Evolutionary conservation across 2,329 filamentous ascomycete species (phyloP), one percentile per base, ranked within the genome.

Genomic region (Aspergillus terreus): DNA sequence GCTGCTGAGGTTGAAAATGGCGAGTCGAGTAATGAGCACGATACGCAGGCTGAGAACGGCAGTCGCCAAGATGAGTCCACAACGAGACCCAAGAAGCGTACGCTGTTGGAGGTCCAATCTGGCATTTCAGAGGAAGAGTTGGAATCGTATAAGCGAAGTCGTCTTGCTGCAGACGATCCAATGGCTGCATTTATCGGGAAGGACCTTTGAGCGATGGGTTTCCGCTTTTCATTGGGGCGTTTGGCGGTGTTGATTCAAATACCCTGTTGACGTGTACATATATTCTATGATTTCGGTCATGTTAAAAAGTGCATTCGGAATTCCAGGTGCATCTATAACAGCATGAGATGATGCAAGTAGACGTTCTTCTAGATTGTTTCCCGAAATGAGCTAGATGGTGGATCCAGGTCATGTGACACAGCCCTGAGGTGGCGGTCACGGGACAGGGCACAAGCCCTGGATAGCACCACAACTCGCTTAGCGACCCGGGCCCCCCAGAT

Each of bases 161-260:
- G 86, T 57, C 82, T 83, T 47, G 84, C 83, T 25, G 84, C 85
- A 1, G 82, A 90, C 57, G 92, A 96, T 73, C 92, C 92, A 0
- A 96, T 96, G 92, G 88, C 90, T 1, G 85, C 83, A 5, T 83
- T 90, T 60, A 70, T 95, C 43, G 88, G 87, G 21, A 88, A 84
- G 66, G 87, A 91, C 65, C 33, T 43, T 32, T 41, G 33, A 33
- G 32, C 42, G 15, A 33, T 47, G 12, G 32, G 33, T 40, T 19
- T 33, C 5, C 23, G n/a, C 30, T 44, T 38, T 43, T 33, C 40
- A 50, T 44, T 54, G 48, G 5, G 49, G 51, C 53, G 55, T 51
- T 47, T 52, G 49, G 51, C 35, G 54, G 38, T 47, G 33, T 47
- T 48, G 17, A 47, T 36, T 6, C 19, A 41, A 52, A 52, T 52